A percentile compares a stretch with the other conserved stretches of the same genome.
These are phyloP conservation scores for Zymoseptoria crescenta DNA, from an alignment of 2,329 filamentous ascomycete species.

Conservation along the genomic window DNA sequence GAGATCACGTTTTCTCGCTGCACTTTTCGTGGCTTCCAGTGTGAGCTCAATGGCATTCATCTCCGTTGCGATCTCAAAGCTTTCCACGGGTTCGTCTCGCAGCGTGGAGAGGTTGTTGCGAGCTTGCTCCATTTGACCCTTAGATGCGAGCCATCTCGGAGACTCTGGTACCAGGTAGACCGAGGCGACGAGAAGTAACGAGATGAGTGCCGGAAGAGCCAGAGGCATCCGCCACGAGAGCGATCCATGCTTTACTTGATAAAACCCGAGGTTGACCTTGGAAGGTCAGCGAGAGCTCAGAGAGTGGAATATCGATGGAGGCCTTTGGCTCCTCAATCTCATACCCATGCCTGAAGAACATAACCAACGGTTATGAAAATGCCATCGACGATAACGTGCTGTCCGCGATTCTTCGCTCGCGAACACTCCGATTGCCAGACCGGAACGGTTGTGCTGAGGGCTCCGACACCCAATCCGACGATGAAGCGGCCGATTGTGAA, in stretches of 20 bases:
- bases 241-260: conserved; percentile 26
- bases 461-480: conserved; percentile 38
- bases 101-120: conserved; percentile 32
- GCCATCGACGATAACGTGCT: conserved; percentile 37
- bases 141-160: conserved; percentile 33
- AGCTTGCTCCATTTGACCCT: conserved; percentile 20
- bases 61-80: conserved; percentile 35
- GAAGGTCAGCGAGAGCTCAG: too few species aligned
- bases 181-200: conserved; percentile 23
- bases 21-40: conserved; percentile 37
- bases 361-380: conserved; percentile 42
- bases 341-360: conserved; percentile 42
- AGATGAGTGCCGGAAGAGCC: conserved; percentile 42
- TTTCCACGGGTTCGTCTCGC: conserved; percentile 32
- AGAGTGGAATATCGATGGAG: too few species aligned
- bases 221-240: conserved; percentile 40
- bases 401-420: conserved; percentile 32
- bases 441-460: conserved; percentile 38
- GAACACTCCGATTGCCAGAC: conserved; percentile 41
- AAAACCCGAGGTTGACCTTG: too few species aligned
- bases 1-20: conserved; percentile 36
- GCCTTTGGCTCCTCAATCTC: too few species aligned
- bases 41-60: conserved; percentile 43
- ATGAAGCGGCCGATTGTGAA: conserved; percentile 41
- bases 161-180: conserved; percentile 33